phyloP scores from a whole-genome alignment of 139 green algal genomes.

The Ostreobium quekettii region DNA sequence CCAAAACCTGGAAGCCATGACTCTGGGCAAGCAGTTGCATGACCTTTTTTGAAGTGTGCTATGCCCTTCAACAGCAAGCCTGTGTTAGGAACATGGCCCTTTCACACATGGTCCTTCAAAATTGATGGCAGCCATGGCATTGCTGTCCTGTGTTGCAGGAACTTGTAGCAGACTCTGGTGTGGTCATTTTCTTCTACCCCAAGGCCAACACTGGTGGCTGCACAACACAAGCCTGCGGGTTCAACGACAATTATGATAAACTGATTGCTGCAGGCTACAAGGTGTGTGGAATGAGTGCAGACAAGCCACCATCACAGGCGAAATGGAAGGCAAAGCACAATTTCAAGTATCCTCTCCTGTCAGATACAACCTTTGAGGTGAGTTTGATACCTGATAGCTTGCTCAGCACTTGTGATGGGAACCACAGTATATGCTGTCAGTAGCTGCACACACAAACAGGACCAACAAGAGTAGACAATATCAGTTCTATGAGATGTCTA shows the following conservation, averaged over 20 bases:
- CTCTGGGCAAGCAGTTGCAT: not conserved
- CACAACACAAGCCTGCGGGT: slow-evolving; percentile 31
- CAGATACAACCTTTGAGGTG: not conserved
- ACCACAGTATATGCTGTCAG: too few relatives aligned
- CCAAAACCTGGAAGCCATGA: not conserved
- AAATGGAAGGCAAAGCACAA: slow-evolving; percentile 4
- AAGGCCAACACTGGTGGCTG: slow-evolving; percentile 35
- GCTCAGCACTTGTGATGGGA: too few relatives aligned
- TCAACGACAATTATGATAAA: slow-evolving; percentile 23
- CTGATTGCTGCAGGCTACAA: slow-evolving; percentile 27
- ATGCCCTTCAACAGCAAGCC: slow-evolving; percentile 1
- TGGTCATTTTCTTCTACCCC: slow-evolving; percentile 33
- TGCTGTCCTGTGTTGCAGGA: slow-evolving; percentile 10
- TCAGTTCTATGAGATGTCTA: too few relatives aligned
- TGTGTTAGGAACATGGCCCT: not conserved
- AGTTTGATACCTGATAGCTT: too few relatives aligned
- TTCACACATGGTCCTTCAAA: too few relatives aligned
- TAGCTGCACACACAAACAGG: too few relatives aligned
- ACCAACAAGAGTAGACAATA: too few relatives aligned
- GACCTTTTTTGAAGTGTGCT: not conserved
- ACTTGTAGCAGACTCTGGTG: slow-evolving; percentile 24
- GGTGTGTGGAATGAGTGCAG: slow-evolving; percentile 15
- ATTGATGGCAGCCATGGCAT: too few relatives aligned
- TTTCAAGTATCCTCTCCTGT: slow-evolving; percentile 6
- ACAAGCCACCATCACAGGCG: slow-evolving; percentile 3